Base-by-base conservation (phyloP, 2,329 filamentous ascomycete species). In the Akanthomyces uredinophilus region DNA sequence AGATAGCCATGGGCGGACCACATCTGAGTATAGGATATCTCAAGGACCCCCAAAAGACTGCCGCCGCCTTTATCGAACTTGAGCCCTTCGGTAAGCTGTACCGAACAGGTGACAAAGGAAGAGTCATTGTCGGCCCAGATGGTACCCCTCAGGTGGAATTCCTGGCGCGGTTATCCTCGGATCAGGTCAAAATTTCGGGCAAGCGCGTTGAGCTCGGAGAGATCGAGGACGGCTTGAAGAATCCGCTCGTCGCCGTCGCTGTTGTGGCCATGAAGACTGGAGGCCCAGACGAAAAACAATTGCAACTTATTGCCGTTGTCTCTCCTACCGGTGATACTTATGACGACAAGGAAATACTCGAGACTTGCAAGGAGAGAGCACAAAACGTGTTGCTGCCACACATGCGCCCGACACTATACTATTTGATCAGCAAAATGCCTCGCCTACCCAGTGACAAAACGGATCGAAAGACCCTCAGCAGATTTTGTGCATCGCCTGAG, bases 61-160 rank as follows among this genome's bases (percentile, higher is more conserved):
- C 51, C 35, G 51, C 51, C 51, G 51, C 51, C 20, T 54, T 54
- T 54, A 29, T 54, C 7, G 51, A 54, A 14, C n/a, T 54, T 41
- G 51, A 54, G n/a, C 51, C 51, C 24, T 54, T 39, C 18, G 51
- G 51, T n/a, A 54, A 43, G 51, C 51, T 54, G 35, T 54, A 54
- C 35, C 32, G 51, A 29, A 41, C 51, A 41, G 51, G 51, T 27
- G 51, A 54, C 13, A 54, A 54, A n/a, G 51, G 35, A 43, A 24
- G 51, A 39, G 22, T 54, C 51, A 54, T 54, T 22, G 20, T 54
- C 13, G 51, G 51, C 51, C 51, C 51, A 29, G 51, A 54, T 16
- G 51, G 51, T 29, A 43, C 51, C 14, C 51, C 51, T 41, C 51
- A 54, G 51, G 51, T 54, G 35, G 51, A 54, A 43, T 54, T 41